Percentiles rank a stretch among this genome's conserved stretches.
phyloP scores from a whole-genome alignment of 176 grass and related monocot genomes.

The Carex scoparia region DNA sequence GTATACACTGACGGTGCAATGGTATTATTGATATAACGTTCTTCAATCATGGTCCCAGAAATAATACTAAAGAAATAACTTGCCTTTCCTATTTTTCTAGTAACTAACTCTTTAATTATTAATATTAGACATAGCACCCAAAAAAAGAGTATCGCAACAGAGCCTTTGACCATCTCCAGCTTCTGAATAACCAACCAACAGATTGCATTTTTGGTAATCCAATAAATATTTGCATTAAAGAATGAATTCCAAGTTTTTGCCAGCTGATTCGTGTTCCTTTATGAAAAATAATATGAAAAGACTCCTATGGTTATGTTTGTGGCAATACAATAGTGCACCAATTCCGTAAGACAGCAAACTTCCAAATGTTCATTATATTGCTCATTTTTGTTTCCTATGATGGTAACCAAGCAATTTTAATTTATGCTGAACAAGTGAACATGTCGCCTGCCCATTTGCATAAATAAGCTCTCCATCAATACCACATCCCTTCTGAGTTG shows the following conservation, averaged over 20 bases:
- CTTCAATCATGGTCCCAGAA: not conserved
- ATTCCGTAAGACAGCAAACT: not conserved
- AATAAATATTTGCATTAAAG: slow-evolving; percentile 3
- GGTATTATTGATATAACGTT: not conserved
- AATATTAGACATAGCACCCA: not conserved
- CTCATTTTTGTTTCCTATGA: slow-evolving; percentile 22
- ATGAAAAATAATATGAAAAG: not conserved
- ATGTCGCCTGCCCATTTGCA: slow-evolving; percentile 38
- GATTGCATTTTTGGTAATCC: slow-evolving; percentile 1
- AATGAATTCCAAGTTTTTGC: not conserved
- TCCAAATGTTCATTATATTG: not conserved
- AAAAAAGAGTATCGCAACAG: not conserved
- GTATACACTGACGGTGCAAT: not conserved
- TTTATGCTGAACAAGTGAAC: slow-evolving; percentile 65
- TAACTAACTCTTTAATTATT: not conserved
- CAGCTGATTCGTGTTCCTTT: not conserved
- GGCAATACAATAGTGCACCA: not conserved
- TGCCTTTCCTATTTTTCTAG: not conserved
- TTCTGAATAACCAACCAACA: slow-evolving; percentile 2
- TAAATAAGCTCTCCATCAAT: slow-evolving; percentile 77
- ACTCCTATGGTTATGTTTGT: not conserved
- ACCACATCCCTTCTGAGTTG: slow-evolving; percentile 63
- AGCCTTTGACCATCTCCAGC: not conserved
- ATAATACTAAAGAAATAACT: not conserved
- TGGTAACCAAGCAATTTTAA: slow-evolving; percentile 53